Percentiles rank a stretch among this genome's conserved stretches.
Evolutionary conservation across 1,139 yeast genomes (phyloP).

Genomic region (Yamadazyma epiphylla): DNA sequence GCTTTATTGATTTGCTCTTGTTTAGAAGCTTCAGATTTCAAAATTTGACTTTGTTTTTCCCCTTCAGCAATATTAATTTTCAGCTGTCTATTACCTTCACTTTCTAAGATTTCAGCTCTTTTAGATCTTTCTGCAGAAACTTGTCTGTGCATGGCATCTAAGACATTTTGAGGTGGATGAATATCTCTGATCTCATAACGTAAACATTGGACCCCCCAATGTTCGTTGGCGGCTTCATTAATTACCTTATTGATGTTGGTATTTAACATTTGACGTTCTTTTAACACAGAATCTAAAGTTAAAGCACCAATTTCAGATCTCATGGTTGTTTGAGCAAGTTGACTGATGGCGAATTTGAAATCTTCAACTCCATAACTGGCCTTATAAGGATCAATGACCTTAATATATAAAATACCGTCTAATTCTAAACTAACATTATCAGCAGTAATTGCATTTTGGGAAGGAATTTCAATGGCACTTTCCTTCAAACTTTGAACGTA

Average conservation of each 20-base stretch:
- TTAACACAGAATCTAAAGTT: slow-evolving; percentile 71
- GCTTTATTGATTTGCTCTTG: slow-evolving; percentile 63
- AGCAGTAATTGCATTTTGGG: slow-evolving; percentile 80
- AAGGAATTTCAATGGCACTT: slow-evolving; percentile 77
- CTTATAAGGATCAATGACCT: slow-evolving; percentile 76
- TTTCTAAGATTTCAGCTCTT: slow-evolving; percentile 81
- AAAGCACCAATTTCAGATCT: slow-evolving; percentile 83
- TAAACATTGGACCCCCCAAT: slow-evolving; percentile 83
- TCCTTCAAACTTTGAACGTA: slow-evolving; percentile 83
- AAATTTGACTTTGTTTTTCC: slow-evolving; percentile 62
- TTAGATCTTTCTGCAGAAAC: slow-evolving; percentile 84
- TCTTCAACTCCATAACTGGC: slow-evolving; percentile 90
- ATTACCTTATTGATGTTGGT: slow-evolving; percentile 71
- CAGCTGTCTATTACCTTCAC: slow-evolving; percentile 79
- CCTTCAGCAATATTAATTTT: slow-evolving; percentile 84
- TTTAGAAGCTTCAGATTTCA: slow-evolving; percentile 68
- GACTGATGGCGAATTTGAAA: slow-evolving; percentile 80
- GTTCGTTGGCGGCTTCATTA: slow-evolving; percentile 75
- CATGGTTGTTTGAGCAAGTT: slow-evolving; percentile 89
- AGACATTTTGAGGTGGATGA: slow-evolving; percentile 83
- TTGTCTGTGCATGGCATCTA: slow-evolving; percentile 89
- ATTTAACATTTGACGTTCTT: slow-evolving; percentile 72
- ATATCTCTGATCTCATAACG: slow-evolving; percentile 87
- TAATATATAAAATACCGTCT: slow-evolving; percentile 79
- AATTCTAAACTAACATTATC: slow-evolving; percentile 82